Percentiles rank a stretch among this genome's conserved stretches.
phyloP scores from a whole-genome alignment of 805 yeast genomes.

The Saturnispora zaruensis region DNA sequence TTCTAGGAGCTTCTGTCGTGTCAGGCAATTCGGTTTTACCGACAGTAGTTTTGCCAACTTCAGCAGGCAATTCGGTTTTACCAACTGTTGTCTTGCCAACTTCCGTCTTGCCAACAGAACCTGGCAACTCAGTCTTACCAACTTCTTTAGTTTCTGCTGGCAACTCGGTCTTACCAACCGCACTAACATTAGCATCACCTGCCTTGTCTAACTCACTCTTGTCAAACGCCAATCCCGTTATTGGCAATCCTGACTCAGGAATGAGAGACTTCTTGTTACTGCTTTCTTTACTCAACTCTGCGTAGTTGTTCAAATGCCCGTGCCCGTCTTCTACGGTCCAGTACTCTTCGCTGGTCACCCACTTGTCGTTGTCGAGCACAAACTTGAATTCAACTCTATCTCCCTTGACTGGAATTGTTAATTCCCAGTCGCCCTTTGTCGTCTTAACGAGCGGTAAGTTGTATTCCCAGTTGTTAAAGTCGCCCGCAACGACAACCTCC shows the following conservation, averaged over 20 bases:
- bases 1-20: background rate
- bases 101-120: background rate
- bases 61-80: constrained; percentile 16
- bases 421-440: constrained; percentile 28
- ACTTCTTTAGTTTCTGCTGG: constrained; percentile 11
- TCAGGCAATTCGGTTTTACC: background rate
- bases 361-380: constrained; percentile 47
- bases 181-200: constrained; percentile 18
- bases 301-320: constrained; percentile 46
- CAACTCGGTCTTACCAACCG: background rate
- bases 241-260: constrained; percentile 32
- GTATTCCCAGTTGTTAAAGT: constrained; percentile 51
- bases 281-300: constrained; percentile 32
- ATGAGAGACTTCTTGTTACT: constrained; percentile 25
- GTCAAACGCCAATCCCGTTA: background rate
- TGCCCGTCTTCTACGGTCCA: constrained; percentile 37
- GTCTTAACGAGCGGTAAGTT: constrained; percentile 40
- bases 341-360: constrained; percentile 38
- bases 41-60: background rate
- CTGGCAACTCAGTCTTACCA: constrained; percentile 21
- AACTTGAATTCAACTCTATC: constrained; percentile 39
- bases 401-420: constrained; percentile 26
- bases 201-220: background rate
- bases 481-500: constrained; percentile 49
- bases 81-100: constrained; percentile 18